Percentiles rank a stretch among this genome's conserved stretches.
Conservation (phyloP, 2,329 filamentous ascomycete genomes). For the Stachybotrys chartarum region DNA sequence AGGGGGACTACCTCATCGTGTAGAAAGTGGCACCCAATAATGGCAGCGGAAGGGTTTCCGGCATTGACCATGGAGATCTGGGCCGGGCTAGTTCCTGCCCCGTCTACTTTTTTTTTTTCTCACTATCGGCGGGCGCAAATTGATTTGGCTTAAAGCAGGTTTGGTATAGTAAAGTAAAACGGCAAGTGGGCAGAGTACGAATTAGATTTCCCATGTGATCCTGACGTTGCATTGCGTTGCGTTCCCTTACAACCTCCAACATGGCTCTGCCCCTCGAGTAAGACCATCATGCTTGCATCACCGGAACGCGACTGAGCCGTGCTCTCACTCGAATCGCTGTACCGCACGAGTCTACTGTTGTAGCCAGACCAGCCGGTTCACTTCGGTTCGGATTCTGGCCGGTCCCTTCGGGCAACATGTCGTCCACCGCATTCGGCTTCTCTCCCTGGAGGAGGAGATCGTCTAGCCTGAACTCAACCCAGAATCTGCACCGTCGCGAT, state of each 20-base stretch:
- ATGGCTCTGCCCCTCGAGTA: neutral
- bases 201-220: neutral
- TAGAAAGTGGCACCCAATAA: neutral
- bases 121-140: neutral
- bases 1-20: neutral
- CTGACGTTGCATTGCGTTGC: neutral
- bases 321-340: neutral
- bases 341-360: constrained; percentile 6
- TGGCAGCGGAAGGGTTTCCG: neutral
- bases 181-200: too few relatives aligned
- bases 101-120: neutral
- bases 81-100: neutral
- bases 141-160: too few relatives aligned
- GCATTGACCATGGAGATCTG: neutral
- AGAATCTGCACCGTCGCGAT: constrained; percentile 14
- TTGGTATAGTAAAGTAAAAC: too few relatives aligned
- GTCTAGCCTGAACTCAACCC: constrained; percentile 27
- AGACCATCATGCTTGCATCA: neutral
- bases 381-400: too few relatives aligned
- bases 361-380: too few relatives aligned
- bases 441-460: constrained; percentile 40
- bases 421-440: constrained; percentile 38
- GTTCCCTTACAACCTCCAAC: neutral
- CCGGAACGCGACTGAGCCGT: neutral
- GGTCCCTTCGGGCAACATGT: constrained; percentile 27